phyloP scores from a whole-genome alignment of 768 basidiomycete genomes.

The Trametes coccinea region DNA sequence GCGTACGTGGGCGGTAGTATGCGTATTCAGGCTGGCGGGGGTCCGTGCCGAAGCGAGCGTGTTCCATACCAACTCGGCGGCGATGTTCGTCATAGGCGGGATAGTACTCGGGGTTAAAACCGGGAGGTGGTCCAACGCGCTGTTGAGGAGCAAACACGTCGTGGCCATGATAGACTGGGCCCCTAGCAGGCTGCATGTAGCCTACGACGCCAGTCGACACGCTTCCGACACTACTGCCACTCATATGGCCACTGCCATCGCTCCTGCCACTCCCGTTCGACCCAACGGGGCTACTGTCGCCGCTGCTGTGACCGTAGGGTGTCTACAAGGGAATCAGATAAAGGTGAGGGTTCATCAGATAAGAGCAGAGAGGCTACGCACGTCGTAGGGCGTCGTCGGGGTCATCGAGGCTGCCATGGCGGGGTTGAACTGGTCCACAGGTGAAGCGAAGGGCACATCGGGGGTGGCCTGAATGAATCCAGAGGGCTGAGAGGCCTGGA shows the following conservation, averaged over 20 bases:
- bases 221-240: slow-evolving; percentile 16
- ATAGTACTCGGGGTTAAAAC: slow-evolving; percentile 21
- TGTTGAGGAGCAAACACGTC: slow-evolving; percentile 8
- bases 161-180: slow-evolving; percentile 8
- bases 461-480: slow-evolving; percentile 12
- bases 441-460: slow-evolving; percentile 1
- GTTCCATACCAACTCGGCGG: slow-evolving; percentile 23
- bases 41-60: slow-evolving; percentile 17
- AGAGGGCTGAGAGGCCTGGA: neutral
- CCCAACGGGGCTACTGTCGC: slow-evolving; percentile 20
- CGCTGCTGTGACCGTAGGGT: slow-evolving; percentile 11
- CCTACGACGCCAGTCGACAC: slow-evolving; percentile 17
- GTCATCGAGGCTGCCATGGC: slow-evolving; percentile 10
- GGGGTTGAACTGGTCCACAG: slow-evolving; percentile 1
- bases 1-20: slow-evolving; percentile 24
- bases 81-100: slow-evolving; percentile 23
- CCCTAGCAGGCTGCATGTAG: neutral
- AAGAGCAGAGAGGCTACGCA: slow-evolving; percentile 13
- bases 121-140: slow-evolving; percentile 9
- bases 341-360: slow-evolving; percentile 14
- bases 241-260: slow-evolving; percentile 13
- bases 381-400: slow-evolving; percentile 10
- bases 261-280: slow-evolving; percentile 16
- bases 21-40: slow-evolving; percentile 12
- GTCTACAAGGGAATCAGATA: slow-evolving; percentile 13